phyloP scores from a whole-genome alignment of 345 rosid species.

The Raphanus sativus region DNA sequence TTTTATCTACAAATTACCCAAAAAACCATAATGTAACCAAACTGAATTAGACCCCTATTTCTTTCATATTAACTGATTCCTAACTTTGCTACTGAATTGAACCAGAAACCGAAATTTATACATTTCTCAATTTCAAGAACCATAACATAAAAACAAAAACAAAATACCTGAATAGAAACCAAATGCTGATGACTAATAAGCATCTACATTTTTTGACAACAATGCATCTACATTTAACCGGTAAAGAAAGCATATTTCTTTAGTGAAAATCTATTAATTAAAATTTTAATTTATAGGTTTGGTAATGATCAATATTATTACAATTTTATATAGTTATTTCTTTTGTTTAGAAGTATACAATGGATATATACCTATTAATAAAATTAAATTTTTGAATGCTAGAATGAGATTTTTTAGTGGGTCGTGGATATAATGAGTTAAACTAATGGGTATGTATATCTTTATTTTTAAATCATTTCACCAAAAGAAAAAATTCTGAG shows the following conservation, averaged over 20 bases:
- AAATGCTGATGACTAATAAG: no score
- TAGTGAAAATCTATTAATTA: no score
- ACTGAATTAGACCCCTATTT: background rate
- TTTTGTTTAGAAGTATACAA: background rate
- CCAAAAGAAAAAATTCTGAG: no score
- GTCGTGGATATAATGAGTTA: background rate
- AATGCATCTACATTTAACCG: no score
- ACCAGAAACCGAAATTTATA: background rate
- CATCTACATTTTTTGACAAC: no score
- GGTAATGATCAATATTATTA: background rate
- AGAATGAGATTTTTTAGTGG: background rate
- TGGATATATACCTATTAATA: background rate
- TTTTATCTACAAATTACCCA: background rate
- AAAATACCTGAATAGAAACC: no score
- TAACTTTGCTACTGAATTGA: background rate
- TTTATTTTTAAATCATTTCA: no score
- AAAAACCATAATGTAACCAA: background rate
- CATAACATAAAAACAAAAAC: no score
- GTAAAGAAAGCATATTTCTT: no score
- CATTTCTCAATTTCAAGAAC: no score
- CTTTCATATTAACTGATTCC: background rate
- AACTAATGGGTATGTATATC: background rate
- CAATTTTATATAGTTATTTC: background rate
- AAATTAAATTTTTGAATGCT: no score
- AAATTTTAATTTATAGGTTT: background rate